phyloP scores from a whole-genome alignment of 73 alveolate genomes.

The Paramecium caudatum region DNA sequence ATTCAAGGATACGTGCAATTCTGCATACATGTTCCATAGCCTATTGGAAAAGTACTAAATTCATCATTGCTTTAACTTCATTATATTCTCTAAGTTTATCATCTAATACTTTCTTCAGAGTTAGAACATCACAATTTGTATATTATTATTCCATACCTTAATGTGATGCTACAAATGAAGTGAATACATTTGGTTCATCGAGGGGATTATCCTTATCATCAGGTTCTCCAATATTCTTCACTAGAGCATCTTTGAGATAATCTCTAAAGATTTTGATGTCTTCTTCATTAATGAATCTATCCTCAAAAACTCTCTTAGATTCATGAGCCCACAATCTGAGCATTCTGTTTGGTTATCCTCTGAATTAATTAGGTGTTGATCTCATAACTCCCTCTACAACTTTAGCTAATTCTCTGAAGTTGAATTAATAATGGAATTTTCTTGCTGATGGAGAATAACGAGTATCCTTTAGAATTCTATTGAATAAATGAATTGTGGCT shows the following conservation, averaged over 20 bases:
- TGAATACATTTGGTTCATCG: constrained; percentile 88
- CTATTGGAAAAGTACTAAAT: constrained; percentile 98
- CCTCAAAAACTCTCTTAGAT: constrained; percentile 97
- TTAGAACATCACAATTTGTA: constrained; percentile 70
- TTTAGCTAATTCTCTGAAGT: constrained; percentile 97
- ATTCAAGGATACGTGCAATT: constrained; percentile 97
- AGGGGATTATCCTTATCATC: constrained; percentile 87
- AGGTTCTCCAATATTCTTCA: constrained; percentile 70
- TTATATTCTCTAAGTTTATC: constrained; percentile 97
- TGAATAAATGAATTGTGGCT: constrained; percentile 91
- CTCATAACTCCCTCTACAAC: constrained; percentile 95
- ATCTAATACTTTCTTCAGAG: constrained; percentile 93
- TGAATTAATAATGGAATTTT: constrained; percentile 99
- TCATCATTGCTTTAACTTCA: constrained; percentile 97
- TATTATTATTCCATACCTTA: constrained; percentile 79
- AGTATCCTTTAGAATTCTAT: constrained; percentile 92
- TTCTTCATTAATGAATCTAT: constrained; percentile 94
- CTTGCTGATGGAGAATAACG: constrained; percentile 99
- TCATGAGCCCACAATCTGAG: constrained; percentile 99
- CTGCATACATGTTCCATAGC: constrained; percentile 99
- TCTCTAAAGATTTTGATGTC: constrained; percentile 91
- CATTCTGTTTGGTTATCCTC: constrained; percentile 93
- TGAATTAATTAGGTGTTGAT: constrained; percentile 93
- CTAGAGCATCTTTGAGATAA: constrained; percentile 67
- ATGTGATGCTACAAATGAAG: constrained; percentile 93